Percentiles rank a stretch among this genome's conserved stretches.
Conservation (phyloP, 2,329 filamentous ascomycete genomes). For the Trichophyton schoenleinii region DNA sequence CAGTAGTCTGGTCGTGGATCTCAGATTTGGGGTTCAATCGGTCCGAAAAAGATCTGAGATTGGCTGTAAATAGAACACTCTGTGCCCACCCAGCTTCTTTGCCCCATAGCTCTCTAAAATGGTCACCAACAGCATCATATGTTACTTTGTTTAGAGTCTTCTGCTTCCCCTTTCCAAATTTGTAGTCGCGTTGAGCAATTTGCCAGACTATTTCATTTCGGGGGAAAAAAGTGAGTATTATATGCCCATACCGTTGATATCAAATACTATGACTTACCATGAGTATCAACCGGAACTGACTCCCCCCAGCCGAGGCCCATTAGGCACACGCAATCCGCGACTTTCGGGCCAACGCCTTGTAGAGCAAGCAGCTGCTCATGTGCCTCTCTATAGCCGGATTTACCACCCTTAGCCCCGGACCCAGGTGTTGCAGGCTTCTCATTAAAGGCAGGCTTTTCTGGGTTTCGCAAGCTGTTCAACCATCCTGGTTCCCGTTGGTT, state of each 20-base stretch:
- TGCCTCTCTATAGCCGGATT: slow-evolving; percentile 58
- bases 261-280: slow-evolving; percentile 36
- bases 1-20: slow-evolving; percentile 16
- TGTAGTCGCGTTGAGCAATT: slow-evolving; percentile 92
- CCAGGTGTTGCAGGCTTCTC: slow-evolving; percentile 22
- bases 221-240: slow-evolving; percentile 6
- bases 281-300: slow-evolving; percentile 89
- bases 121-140: slow-evolving; percentile 80
- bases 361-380: slow-evolving; percentile 68
- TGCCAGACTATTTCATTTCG: slow-evolving; percentile 60
- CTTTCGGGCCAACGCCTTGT: slow-evolving; percentile 88
- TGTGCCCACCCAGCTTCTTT: slow-evolving; percentile 94
- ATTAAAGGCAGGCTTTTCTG: slow-evolving; percentile 53
- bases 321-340: slow-evolving; percentile 89
- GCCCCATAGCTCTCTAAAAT: slow-evolving; percentile 84
- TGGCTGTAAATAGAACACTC: slow-evolving; percentile 89
- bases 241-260: neutral
- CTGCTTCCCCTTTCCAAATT: slow-evolving; percentile 68
- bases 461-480: slow-evolving; percentile 68
- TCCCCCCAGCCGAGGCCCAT: slow-evolving; percentile 97
- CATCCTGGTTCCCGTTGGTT: slow-evolving; percentile 56
- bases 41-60: slow-evolving; percentile 73
- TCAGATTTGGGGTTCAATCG: slow-evolving; percentile 35
- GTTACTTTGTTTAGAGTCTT: slow-evolving; percentile 79
- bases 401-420: slow-evolving; percentile 38